Evolutionary conservation across 352 stramenopile species (phyloP).

Genomic region (Globisporangium mamillatum): DNA sequence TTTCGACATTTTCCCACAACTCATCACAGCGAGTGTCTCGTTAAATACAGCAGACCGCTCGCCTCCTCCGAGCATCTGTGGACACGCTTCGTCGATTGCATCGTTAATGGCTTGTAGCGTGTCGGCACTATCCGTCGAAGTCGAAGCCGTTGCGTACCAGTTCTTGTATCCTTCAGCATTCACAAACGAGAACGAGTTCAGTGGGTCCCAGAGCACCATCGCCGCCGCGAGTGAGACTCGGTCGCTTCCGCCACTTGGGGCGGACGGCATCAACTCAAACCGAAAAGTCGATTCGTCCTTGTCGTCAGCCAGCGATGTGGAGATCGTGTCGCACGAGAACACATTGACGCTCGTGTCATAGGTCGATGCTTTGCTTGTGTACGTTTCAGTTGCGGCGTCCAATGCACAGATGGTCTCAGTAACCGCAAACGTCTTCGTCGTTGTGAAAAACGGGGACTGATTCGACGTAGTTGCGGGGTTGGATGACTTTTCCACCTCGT

Average conservation of each 20-base stretch:
- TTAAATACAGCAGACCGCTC: conserved; percentile 54
- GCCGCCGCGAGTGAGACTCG: conserved; percentile 38
- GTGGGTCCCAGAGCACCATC: conserved; percentile 38
- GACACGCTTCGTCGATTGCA: conserved; percentile 23
- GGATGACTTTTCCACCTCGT: conserved; percentile 30
- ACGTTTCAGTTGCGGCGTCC: conserved; percentile 22
- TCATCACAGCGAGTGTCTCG: conserved; percentile 24
- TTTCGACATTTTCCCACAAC: conserved; percentile 27
- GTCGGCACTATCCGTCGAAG: conserved; percentile 1
- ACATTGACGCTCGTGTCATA: conserved; percentile 30
- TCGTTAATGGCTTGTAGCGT: conserved; percentile 37
- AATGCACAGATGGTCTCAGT: conserved; percentile 26
- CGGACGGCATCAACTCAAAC: conserved; percentile 43
- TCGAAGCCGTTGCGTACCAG: conserved; percentile 34
- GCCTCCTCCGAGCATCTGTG: conserved; percentile 26
- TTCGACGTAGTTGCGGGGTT: conserved; percentile 12
- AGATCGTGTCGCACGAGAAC: conserved; percentile 46
- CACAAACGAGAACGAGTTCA: conserved; percentile 47
- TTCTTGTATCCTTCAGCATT: conserved; percentile 37
- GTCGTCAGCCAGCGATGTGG: conserved; percentile 47
- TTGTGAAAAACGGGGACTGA: conserved; percentile 42
- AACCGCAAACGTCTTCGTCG: conserved; percentile 35
- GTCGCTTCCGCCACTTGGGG: conserved; percentile 5
- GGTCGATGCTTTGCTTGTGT: conserved; percentile 27
- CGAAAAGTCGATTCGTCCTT: conserved; percentile 33